Evolutionary conservation across 305 asterid species (phyloP), one percentile per base, ranked within the genome.

Genomic region (Euphrasia arctica): DNA sequence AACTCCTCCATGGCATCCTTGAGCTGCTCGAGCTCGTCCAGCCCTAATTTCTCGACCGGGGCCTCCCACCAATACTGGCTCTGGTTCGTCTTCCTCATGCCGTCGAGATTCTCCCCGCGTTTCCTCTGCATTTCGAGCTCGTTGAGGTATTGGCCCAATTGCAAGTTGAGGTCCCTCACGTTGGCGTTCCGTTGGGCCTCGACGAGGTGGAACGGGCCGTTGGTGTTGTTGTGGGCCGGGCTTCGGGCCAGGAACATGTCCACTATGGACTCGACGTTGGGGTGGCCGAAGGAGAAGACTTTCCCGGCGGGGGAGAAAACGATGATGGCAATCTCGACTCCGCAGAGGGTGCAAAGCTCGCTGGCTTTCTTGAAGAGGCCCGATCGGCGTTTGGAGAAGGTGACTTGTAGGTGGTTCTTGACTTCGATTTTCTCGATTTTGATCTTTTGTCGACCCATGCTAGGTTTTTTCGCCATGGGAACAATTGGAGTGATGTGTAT

Each of bases 321-420:
- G 1, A 91, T 42, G 0, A 91, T 76, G 32, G 79, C 89, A 2
- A 87, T 78, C 12, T 91, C 92, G 4, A 79, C 92, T 0, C 95
- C 95, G 13, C 89, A 83, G 0, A 91, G 77, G 0, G 85, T 89
- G 85, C 91, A 83, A 1, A 89, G 82, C 57, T 89, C 95, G 32
- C 91, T 86, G 0, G 97, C 97, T 28, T 89, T 89, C 42, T 91
- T 91, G 82, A 85, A 89, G 0, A 91, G 79, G n/a, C n/a, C n/a
- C n/a, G n/a, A n/a, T n/a, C n/a, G n/a, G n/a, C n/a, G n/a, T n/a
- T n/a, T n/a, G n/a, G n/a, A n/a, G n/a, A n/a, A n/a, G n/a, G n/a
- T n/a, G n/a, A n/a, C n/a, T n/a, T n/a, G n/a, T n/a, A n/a, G n/a
- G n/a, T n/a, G n/a, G n/a, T n/a, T n/a, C n/a, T n/a, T n/a, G n/a